Conservation (phyloP, 2,329 filamentous ascomycete species). For the Fusarium cyanostomum region DNA sequence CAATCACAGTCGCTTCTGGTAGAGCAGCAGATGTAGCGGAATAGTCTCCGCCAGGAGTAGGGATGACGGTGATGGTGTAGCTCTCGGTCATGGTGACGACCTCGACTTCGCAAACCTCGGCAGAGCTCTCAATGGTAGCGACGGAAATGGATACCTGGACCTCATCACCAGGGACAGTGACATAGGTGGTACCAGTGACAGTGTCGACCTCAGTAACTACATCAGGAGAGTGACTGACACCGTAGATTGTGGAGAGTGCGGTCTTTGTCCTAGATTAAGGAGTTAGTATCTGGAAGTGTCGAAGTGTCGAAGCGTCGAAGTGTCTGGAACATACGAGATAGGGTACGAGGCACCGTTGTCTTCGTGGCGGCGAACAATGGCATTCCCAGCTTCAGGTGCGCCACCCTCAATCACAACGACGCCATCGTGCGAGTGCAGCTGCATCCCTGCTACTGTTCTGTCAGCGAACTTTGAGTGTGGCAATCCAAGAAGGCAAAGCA, state of each 20-base stretch:
- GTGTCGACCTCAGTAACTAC: constrained; percentile 36
- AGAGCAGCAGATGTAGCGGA: constrained; percentile 30
- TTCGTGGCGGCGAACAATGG: constrained; percentile 26
- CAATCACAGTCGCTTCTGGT: constrained; percentile 40
- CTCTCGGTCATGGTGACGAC: constrained; percentile 40
- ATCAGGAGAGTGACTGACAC: constrained; percentile 33
- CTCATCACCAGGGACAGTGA: constrained; percentile 41
- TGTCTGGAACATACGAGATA: constrained; percentile 46
- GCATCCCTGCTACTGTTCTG: constrained; percentile 9
- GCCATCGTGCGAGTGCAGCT: background rate
- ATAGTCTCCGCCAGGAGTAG: constrained; percentile 31
- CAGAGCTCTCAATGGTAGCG: constrained; percentile 35
- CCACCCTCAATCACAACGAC: background rate
- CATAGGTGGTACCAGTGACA: constrained; percentile 43
- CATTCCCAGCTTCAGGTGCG: background rate
- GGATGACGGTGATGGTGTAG: constrained; percentile 44
- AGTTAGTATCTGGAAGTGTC: constrained; percentile 10
- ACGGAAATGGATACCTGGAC: constrained; percentile 40
- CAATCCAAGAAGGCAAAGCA: background rate
- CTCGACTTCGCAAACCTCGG: constrained; percentile 35
- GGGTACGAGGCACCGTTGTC: constrained; percentile 42
- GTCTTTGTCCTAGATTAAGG: constrained; percentile 45
- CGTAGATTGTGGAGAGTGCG: constrained; percentile 48
- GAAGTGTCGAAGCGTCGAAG: background rate
- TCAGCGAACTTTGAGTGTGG: constrained; percentile 5